A percentile compares a stretch with the other conserved stretches of the same genome.
These are phyloP conservation scores for Malassezia yamatoensis DNA, from an alignment of 1,284 basidiomycete genomes.

Conservation along the genomic window DNA sequence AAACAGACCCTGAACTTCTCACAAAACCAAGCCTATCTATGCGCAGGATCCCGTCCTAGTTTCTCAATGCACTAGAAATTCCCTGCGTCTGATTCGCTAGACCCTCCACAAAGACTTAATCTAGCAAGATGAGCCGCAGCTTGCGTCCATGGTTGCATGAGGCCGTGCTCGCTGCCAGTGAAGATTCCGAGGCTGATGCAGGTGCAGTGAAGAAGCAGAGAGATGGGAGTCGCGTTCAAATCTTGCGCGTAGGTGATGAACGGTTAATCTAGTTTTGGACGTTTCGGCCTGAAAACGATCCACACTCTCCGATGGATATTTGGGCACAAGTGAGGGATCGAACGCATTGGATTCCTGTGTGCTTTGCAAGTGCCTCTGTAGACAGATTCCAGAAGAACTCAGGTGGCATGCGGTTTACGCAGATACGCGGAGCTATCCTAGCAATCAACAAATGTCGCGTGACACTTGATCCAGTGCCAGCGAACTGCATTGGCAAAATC, in stretches of 20 bases:
- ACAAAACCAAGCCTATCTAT: not conserved
- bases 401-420: conserved; percentile 5
- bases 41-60: not conserved
- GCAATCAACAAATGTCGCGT: not conserved
- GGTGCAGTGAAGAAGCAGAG: not conserved
- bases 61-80: not conserved
- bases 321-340: conserved; percentile 13
- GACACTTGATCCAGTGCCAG: not conserved
- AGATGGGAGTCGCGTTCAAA: conserved; percentile 2
- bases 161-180: not conserved
- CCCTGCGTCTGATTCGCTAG: not conserved
- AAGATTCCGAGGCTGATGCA: not conserved
- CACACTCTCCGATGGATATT: not conserved
- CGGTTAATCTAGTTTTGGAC: conserved; percentile 8
- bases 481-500: not conserved
- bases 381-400: not conserved
- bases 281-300: conserved; percentile 8
- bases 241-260: not conserved
- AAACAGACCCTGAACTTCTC: not conserved
- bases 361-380: conserved; percentile 2
- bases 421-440: conserved; percentile 3
- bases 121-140: conserved; percentile 7
- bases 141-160: conserved; percentile 11
- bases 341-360: conserved; percentile 5
- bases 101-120: not conserved